Evolutionary conservation across 202 grass and related monocot genomes (phyloP).

Genomic region (Panicum hallii): DNA sequence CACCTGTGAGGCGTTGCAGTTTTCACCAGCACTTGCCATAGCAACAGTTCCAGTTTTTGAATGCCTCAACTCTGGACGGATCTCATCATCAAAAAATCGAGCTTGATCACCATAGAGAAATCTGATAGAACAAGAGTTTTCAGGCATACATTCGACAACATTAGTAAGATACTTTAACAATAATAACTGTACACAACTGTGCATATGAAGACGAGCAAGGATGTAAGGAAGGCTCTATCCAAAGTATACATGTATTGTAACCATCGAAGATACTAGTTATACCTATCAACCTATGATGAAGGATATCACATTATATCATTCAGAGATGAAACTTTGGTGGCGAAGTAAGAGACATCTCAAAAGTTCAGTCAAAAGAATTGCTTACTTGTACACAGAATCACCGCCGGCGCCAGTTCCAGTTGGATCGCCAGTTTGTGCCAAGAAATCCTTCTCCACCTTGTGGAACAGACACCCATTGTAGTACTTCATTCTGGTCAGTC

Average conservation of each 20-base stretch:
- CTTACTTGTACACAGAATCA: conserved; percentile 90
- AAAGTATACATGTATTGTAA: not conserved
- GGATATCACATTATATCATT: conserved; percentile 3
- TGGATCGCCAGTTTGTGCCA: conserved; percentile 92
- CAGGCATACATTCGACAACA: conserved; percentile 6
- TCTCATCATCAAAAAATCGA: conserved; percentile 88
- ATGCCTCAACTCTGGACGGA: conserved; percentile 82
- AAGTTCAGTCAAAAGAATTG: conserved; percentile 11
- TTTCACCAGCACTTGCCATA: conserved; percentile 94
- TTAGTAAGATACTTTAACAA: too few species aligned
- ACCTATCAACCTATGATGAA: not conserved
- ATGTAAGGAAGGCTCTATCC: too few species aligned
- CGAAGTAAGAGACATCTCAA: not conserved
- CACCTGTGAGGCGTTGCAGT: conserved; percentile 95
- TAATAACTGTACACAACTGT: too few species aligned
- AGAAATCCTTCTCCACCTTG: conserved; percentile 95
- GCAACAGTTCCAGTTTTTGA: conserved; percentile 83
- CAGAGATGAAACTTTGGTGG: not conserved
- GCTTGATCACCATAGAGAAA: conserved; percentile 94
- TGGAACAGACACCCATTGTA: conserved; percentile 97
- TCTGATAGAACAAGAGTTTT: conserved; percentile 52
- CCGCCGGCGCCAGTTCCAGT: conserved; percentile 81
- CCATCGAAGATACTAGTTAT: not conserved
- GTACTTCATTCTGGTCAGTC: conserved; percentile 80
- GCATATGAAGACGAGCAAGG: too few species aligned